Base-by-base conservation (phyloP, 2,329 filamentous ascomycete genomes). In the Ceratocystis colombiana region DNA sequence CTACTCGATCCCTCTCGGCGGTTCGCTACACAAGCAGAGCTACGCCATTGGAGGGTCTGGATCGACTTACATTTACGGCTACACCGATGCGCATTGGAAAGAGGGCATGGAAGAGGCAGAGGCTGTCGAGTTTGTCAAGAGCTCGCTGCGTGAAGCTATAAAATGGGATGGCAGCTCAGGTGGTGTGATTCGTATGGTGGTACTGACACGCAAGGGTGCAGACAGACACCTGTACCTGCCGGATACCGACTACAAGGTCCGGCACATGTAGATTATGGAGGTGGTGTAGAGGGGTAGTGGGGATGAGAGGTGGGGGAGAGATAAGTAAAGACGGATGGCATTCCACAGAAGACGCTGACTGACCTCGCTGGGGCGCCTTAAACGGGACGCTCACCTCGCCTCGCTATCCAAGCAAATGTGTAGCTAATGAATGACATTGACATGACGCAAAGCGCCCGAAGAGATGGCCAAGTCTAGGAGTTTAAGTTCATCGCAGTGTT, bases 101-200 rank as follows among this genome's bases (percentile, higher is more conserved):
- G 94, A 97, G 78, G 85, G 85, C 70, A 97, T 99, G 92, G 90
- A 88, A 64, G 90, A 97, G 80, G 82, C 85, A 66, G 92, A 96
- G 69, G 94, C 94, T 0, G 86, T 99, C 70, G 78, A 86, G 50
- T 99, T 99, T 73, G 94, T 99, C 75, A 96, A 96, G 80, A 88
- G 86, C 61, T 87, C 94, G 41, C 80, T 99, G 74, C 81, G 85
- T 73, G 93, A 99, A 81, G 94, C 94, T 17, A 97, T 99, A 83
- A 96, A 96, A 79, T 99, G 94, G 94, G 94, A 99, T 75, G 94
- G 94, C 70, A 96, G 92, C 80, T 97, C 94, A 2, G 94, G 94
- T 71, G 94, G 94, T 79, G 94, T 99, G 68, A 99, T 99, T 73
- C 86, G 94, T 72, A 90, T 99, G 89, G 93, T 97, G 69, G 94